Conservation (phyloP, 2,329 filamentous ascomycete genomes). For the Herpotrichia juniperi region DNA sequence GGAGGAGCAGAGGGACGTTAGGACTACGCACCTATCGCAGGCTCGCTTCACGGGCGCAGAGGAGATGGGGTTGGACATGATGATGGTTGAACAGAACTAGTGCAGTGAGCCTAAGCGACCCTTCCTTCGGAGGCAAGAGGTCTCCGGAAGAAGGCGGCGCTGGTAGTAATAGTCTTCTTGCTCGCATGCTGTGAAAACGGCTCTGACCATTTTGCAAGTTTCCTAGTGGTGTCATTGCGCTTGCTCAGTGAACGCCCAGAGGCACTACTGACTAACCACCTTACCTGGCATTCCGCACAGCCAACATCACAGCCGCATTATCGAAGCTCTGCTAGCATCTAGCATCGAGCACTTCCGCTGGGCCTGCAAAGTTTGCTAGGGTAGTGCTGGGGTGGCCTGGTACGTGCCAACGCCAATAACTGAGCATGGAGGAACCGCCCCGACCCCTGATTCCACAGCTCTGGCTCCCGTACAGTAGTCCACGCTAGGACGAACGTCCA, state of each 20-base stretch:
- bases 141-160: constrained; percentile 10
- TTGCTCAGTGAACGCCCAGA: constrained; percentile 35
- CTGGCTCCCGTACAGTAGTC: constrained; percentile 25
- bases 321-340: constrained; percentile 36
- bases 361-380: constrained; percentile 15
- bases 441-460: constrained; percentile 28
- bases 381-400: background rate
- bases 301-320: constrained; percentile 44
- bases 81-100: constrained; percentile 19
- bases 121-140: constrained; percentile 5
- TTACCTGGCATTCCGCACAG: constrained; percentile 36
- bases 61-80: constrained; percentile 39
- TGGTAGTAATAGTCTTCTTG: constrained; percentile 33
- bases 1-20: constrained; percentile 9
- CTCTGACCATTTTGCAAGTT: constrained; percentile 32
- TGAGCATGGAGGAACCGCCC: constrained; percentile 29
- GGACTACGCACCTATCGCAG: constrained; percentile 47
- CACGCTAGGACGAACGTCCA: constrained; percentile 36
- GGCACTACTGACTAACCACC: constrained; percentile 31
- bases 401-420: constrained; percentile 29
- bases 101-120: constrained; percentile 25
- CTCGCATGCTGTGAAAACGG: constrained; percentile 35
- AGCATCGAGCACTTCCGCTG: no score
- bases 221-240: constrained; percentile 44
- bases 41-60: constrained; percentile 49